Evolutionary conservation across 2,329 filamentous ascomycete genomes (phyloP).

Genomic region (Hymenoscyphus scutula): DNA sequence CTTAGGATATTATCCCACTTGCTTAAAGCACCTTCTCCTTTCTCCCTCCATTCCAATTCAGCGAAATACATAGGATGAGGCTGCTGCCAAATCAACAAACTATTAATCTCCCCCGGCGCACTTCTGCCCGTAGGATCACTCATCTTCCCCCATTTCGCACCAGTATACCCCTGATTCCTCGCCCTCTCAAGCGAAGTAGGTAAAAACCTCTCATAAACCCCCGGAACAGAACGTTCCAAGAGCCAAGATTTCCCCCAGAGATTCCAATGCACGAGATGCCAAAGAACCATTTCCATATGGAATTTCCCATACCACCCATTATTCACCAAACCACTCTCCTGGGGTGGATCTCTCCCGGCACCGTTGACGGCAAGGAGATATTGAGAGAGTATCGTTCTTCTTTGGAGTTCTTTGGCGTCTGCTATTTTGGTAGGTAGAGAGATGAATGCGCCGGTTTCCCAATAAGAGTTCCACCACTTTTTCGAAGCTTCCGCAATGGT

Average conservation of each 20-base stretch:
- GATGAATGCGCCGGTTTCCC: slow-evolving; percentile 43
- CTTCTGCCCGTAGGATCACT: slow-evolving; percentile 53
- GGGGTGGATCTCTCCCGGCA: slow-evolving; percentile 40
- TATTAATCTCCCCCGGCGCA: slow-evolving; percentile 60
- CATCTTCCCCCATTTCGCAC: slow-evolving; percentile 53
- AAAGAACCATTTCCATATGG: slow-evolving; percentile 46
- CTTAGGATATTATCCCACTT: slow-evolving; percentile 54
- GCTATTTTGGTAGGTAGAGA: slow-evolving; percentile 40
- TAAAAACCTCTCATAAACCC: slow-evolving; percentile 38
- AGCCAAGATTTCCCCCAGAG: slow-evolving; percentile 41
- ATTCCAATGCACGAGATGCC: slow-evolving; percentile 43
- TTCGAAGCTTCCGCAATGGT: slow-evolving; percentile 13
- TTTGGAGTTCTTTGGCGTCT: slow-evolving; percentile 43
- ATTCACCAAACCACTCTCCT: slow-evolving; percentile 46
- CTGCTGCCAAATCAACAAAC: slow-evolving; percentile 61
- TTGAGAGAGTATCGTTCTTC: slow-evolving; percentile 44
- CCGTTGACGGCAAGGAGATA: slow-evolving; percentile 45
- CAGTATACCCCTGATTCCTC: slow-evolving; percentile 37
- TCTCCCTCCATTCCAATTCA: slow-evolving; percentile 46
- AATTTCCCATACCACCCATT: slow-evolving; percentile 49
- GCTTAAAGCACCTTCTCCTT: slow-evolving; percentile 42
- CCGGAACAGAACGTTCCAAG: slow-evolving; percentile 41
- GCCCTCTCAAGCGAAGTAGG: slow-evolving; percentile 36
- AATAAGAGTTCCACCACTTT: slow-evolving; percentile 29
- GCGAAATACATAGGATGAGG: slow-evolving; percentile 61